A percentile compares a stretch with the other conserved stretches of the same genome.
These are phyloP conservation scores for Coniochaeta prunicola DNA, from an alignment of 2,329 filamentous ascomycete species.

Conservation along the genomic window DNA sequence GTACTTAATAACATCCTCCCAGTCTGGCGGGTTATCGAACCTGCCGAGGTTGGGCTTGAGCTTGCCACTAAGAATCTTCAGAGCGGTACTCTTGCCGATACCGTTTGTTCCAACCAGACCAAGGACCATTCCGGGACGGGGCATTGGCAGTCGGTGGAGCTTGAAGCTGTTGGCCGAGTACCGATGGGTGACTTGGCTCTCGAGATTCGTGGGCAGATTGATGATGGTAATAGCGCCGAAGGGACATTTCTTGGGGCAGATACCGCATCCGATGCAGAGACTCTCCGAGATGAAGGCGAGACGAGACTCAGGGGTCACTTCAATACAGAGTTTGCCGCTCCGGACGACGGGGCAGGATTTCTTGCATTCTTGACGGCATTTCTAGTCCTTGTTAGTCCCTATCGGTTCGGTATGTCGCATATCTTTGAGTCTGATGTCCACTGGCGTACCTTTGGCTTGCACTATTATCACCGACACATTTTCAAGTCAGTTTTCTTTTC, in stretches of 20 bases:
- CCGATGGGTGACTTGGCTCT: slow-evolving; percentile 94
- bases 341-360: slow-evolving; percentile 97
- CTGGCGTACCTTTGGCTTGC: slow-evolving; percentile 70
- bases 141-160: slow-evolving; percentile 92
- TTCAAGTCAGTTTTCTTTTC: slow-evolving; percentile 17
- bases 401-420: not conserved
- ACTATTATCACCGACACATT: slow-evolving; percentile 46
- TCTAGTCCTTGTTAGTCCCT: slow-evolving; percentile 41
- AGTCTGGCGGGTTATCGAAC: slow-evolving; percentile 95
- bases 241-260: slow-evolving; percentile 98
- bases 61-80: slow-evolving; percentile 98
- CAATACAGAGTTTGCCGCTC: slow-evolving; percentile 81
- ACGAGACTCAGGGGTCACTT: slow-evolving; percentile 80
- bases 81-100: slow-evolving; percentile 99
- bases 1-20: slow-evolving; percentile 98
- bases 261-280: slow-evolving; percentile 97
- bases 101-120: slow-evolving; percentile 98
- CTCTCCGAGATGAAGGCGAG: slow-evolving; percentile 97
- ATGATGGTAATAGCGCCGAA: slow-evolving; percentile 99
- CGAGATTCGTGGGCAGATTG: slow-evolving; percentile 98
- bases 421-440: not conserved
- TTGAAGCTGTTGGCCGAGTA: slow-evolving; percentile 99
- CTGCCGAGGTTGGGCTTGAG: slow-evolving; percentile 95
- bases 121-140: slow-evolving; percentile 87
- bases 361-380: slow-evolving; percentile 99